Evolutionary conservation across 805 yeast species (phyloP), one percentile per base, ranked within the genome.

Genomic region (Kazachstania bromeliacearum): DNA sequence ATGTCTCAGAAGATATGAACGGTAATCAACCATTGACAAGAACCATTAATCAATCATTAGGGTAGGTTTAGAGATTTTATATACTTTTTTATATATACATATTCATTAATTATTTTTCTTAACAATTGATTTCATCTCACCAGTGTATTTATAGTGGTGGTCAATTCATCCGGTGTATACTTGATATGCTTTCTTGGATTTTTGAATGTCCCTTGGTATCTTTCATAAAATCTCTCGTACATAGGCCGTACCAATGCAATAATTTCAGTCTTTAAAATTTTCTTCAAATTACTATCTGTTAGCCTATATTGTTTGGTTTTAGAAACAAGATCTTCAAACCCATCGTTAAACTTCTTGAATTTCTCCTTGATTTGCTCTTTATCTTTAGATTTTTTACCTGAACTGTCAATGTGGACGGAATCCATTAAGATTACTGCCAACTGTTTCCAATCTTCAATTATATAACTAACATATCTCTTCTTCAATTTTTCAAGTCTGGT

Each of bases 291-390:
- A 4, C 74, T 68, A 52, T 85, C 94, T 7, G 77, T 72, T 31
- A 85, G 68, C 39, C 71, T 73, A 54, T 75, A 79, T 33, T 68
- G 67, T 48, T 75, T 78, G 52, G 82, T 83, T 38, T 71, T 75
- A 21, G 68, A 69, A 17, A 80, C 71, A 23, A 88, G 73, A 23
- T 75, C 83, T 36, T 92, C 97, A 53, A 92, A 83, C 30, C 79
- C 79, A 20, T 73, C 74, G 55, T 88, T 89, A 63, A 89, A 92
- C 40, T 71, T 78, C 44, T 73, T 74, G 62, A 85, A 85, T 51
- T 84, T 75, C 42, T 92, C 96, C 51, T 89, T 92, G 38, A 85
- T 74, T 34, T 68, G 73, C 36, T 85, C 95, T 43, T 76, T 74
- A 45, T 85, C 95, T 46, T 83, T 81, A n/a, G 76, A 75, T 31